Percentiles rank a stretch among this genome's conserved stretches.
phyloP scores from a whole-genome alignment of 2,329 filamentous ascomycete species.

The Leptographium procerum region DNA sequence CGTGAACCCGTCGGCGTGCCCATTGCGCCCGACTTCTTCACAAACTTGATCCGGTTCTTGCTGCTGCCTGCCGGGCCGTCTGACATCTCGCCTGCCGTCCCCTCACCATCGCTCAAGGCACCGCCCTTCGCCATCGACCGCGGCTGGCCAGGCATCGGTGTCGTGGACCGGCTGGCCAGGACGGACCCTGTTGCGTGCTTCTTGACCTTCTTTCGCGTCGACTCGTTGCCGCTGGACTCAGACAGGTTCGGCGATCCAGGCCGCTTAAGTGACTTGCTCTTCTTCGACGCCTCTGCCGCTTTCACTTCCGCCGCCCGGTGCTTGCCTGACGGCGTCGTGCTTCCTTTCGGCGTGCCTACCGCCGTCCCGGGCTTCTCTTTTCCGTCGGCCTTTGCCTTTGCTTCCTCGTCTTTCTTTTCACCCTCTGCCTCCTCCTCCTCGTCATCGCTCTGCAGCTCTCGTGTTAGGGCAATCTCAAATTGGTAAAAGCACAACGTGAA shows the following conservation, averaged over 20 bases:
- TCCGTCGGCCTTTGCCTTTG: background rate
- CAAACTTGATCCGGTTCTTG: constrained; percentile 44
- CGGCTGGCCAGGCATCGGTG: constrained; percentile 38
- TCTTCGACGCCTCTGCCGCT: constrained; percentile 35
- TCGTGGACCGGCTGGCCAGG: constrained; percentile 41
- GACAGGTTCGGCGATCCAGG: constrained; percentile 78
- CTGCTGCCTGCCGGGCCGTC: constrained; percentile 34
- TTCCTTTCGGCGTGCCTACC: constrained; percentile 57
- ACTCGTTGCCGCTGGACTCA: constrained; percentile 87
- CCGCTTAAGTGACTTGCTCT: constrained; percentile 61
- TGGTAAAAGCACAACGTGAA: background rate
- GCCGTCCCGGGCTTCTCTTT: constrained; percentile 42
- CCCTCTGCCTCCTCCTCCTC: constrained; percentile 14
- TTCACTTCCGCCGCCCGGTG: constrained; percentile 31
- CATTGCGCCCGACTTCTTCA: constrained; percentile 27
- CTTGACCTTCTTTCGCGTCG: constrained; percentile 65
- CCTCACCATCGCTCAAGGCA: constrained; percentile 62
- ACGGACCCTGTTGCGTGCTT: constrained; percentile 42
- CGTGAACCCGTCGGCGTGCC: constrained; percentile 49
- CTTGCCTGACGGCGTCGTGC: constrained; percentile 42
- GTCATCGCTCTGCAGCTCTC: background rate
- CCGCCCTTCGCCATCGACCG: constrained; percentile 33
- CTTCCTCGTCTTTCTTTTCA: constrained; percentile 28
- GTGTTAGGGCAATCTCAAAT: background rate
- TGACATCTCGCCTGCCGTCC: constrained; percentile 56